Conservation (phyloP, 371 early-diverging fungal genomes). For the Sporodiniella umbellata region DNA sequence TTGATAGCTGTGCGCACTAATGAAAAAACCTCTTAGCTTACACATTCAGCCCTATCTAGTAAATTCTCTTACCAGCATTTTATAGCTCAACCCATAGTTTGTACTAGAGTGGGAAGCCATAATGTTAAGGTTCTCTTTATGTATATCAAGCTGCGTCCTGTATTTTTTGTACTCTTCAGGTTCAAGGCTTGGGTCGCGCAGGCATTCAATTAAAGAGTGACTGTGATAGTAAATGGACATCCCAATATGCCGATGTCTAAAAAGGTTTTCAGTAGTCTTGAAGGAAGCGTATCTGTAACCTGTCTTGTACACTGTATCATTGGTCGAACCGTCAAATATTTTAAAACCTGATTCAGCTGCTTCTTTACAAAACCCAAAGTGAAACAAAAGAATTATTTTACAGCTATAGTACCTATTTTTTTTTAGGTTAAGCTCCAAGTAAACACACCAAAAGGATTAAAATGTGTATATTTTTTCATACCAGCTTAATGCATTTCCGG, state of each 20-base stretch:
- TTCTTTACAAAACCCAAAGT: slow-evolving; percentile 35
- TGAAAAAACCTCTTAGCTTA: neutral
- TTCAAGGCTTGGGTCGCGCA: slow-evolving; percentile 23
- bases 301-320: slow-evolving; percentile 23
- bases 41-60: too few relatives aligned
- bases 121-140: slow-evolving; percentile 18
- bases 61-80: slow-evolving; percentile 31
- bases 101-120: slow-evolving; percentile 31
- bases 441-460: neutral
- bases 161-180: slow-evolving; percentile 20
- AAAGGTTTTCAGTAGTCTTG: neutral
- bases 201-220: slow-evolving; percentile 29
- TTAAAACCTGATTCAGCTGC: slow-evolving; percentile 38
- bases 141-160: slow-evolving; percentile 4
- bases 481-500: slow-evolving; percentile 38
- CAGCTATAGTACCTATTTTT: slow-evolving; percentile 28
- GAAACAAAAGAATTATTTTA: slow-evolving; percentile 41
- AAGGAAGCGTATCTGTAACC: neutral
- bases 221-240: slow-evolving; percentile 42
- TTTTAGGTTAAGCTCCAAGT: neutral
- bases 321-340: slow-evolving; percentile 23
- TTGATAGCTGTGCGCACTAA: slow-evolving; percentile 33
- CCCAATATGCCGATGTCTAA: slow-evolving; percentile 36
- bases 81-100: slow-evolving; percentile 38
- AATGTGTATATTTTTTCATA: slow-evolving; percentile 2